Base-by-base conservation (phyloP, 768 basidiomycete genomes). In the Mycena floridula region DNA sequence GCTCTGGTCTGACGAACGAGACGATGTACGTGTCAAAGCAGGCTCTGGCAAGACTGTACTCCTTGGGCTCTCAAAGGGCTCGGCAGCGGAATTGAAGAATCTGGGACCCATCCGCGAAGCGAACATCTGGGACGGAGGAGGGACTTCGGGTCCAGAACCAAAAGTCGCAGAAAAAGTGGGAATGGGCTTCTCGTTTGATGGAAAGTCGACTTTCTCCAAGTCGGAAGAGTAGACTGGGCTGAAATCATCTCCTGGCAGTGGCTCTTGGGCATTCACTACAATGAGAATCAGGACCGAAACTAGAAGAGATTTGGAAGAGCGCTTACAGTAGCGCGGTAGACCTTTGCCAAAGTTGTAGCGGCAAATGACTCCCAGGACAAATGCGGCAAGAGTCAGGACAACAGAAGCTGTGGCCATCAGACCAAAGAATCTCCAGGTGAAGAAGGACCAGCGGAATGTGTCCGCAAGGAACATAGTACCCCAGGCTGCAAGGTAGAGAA, bases 311-410 rank as follows among this genome's bases (percentile, higher is more conserved):
- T n/a, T 9, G 22, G 42, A 41, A 24, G 16, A 16, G 21, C 24
- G 63, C 85, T 65, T 50, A 89, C 86, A 64, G 59, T 82, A 81
- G 18, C 72, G 73, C 45, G 72, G 62, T 46, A 90, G 66, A 20
- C 87, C 87, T 59, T 84, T 86, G 46, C 82, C 84, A 53, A 89
- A 89, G 66, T 89, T 89, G 54, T 77, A 58, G 26, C 80, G 73
- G 58, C 86, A 89, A 49, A 81, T 50, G 26, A 87, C 53, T 3
- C 84, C 88, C 38, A 89, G 57, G 44, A 81, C 51, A 52, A 86
- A 69, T 0, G 79, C 70, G 21, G 69, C 40, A 13, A 81, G 46
- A 2, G 77, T 74, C 37, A 90, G 67, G 42, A 73, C 53, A 11
- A 81, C 77, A 0, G 86, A 83, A 2, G 73, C 64, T 7, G 68